Percentiles rank a stretch among this genome's conserved stretches.
Evolutionary conservation across 768 basidiomycete species (phyloP).

Genomic region (Tubosaeta sp.): DNA sequence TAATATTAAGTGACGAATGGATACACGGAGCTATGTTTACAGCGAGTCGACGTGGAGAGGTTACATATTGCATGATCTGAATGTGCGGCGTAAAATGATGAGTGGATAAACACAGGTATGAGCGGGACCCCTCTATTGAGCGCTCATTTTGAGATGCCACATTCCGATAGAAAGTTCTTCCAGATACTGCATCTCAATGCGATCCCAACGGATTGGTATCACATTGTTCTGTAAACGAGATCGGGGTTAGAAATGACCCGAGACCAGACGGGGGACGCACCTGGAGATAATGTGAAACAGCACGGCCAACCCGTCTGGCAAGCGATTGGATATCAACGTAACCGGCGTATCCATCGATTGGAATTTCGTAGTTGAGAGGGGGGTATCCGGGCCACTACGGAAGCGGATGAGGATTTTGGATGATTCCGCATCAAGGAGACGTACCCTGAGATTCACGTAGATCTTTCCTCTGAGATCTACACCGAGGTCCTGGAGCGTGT

Average conservation of each 20-base stretch:
- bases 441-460: slow-evolving; percentile 56
- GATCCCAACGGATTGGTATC: slow-evolving; percentile 66
- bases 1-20: slow-evolving; percentile 19
- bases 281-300: slow-evolving; percentile 73
- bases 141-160: slow-evolving; percentile 63
- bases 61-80: slow-evolving; percentile 13
- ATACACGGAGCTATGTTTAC: slow-evolving; percentile 23
- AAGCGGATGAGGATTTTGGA: background rate
- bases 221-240: slow-evolving; percentile 50
- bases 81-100: slow-evolving; percentile 4
- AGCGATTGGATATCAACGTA: slow-evolving; percentile 64
- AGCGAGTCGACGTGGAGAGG: slow-evolving; percentile 8
- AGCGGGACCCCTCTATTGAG: slow-evolving; percentile 16
- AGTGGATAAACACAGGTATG: slow-evolving; percentile 5
- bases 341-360: slow-evolving; percentile 62
- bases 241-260: slow-evolving; percentile 7
- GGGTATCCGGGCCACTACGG: slow-evolving; percentile 65
- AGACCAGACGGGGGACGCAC: slow-evolving; percentile 29
- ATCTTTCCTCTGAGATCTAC: slow-evolving; percentile 59
- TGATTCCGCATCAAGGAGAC: slow-evolving; percentile 17
- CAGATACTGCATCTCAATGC: slow-evolving; percentile 64
- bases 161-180: slow-evolving; percentile 65
- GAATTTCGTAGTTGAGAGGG: slow-evolving; percentile 71
- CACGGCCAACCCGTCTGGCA: slow-evolving; percentile 63
- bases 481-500: slow-evolving; percentile 59